A percentile compares a stretch with the other conserved stretches of the same genome.
These are phyloP conservation scores for Sindora glabra DNA, from an alignment of 306 rosid genomes.

Conservation along the genomic window DNA sequence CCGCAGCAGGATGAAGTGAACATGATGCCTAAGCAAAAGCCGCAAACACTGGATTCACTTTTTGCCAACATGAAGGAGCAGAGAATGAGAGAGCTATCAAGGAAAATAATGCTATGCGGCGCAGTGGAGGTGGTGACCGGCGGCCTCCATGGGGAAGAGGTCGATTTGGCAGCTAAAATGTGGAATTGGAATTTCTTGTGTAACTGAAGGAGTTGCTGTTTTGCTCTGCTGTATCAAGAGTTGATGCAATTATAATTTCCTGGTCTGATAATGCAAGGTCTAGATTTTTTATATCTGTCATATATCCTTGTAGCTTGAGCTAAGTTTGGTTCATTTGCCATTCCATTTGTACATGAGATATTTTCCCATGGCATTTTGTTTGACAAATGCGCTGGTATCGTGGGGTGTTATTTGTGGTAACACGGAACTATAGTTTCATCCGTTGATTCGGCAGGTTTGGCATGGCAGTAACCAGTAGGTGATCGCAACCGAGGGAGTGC, in stretches of 20 bases:
- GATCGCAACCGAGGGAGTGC: no score
- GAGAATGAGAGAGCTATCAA: conserved; percentile 53
- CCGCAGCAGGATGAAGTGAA: conserved; percentile 19
- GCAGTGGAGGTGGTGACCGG: conserved; percentile 36
- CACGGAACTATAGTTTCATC: background rate
- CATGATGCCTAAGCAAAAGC: conserved; percentile 45
- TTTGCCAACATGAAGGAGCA: conserved; percentile 90
- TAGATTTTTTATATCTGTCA: background rate
- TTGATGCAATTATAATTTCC: conserved; percentile 4
- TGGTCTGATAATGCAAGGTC: background rate
- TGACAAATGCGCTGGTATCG: background rate
- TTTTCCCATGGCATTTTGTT: background rate
- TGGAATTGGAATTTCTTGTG: background rate
- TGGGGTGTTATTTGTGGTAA: background rate
- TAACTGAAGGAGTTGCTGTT: background rate
- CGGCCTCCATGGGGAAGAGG: conserved; percentile 70
- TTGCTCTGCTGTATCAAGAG: background rate
- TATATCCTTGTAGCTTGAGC: background rate
- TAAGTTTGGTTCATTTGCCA: background rate
- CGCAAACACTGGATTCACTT: conserved; percentile 70
- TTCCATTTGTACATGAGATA: conserved; percentile 20
- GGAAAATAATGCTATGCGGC: conserved; percentile 38
- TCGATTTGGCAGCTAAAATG: conserved; percentile 48
- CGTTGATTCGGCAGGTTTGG: background rate
- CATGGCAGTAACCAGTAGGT: background rate